Evolutionary conservation across 1,284 basidiomycete species (phyloP).

Genomic region (Tylopilus sp.): DNA sequence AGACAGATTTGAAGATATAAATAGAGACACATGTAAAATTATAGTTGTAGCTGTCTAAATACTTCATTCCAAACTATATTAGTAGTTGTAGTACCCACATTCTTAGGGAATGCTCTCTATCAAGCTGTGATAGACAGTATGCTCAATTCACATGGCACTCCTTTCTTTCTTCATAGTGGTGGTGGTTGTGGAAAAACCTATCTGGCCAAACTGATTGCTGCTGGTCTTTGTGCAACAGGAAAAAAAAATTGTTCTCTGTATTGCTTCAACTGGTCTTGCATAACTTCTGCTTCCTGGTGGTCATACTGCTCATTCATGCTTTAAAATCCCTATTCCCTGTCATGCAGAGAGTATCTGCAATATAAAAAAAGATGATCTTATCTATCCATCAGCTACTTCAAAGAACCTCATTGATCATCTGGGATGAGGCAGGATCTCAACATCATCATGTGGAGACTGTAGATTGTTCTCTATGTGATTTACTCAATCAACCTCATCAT

Average conservation of each 20-base stretch:
- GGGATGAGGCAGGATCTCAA: constrained; percentile 53
- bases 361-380: constrained; percentile 39
- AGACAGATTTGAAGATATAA: too few species aligned
- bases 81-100: too few species aligned
- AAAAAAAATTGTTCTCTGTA: constrained; percentile 52
- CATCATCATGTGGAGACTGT: constrained; percentile 48
- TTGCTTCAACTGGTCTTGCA: constrained; percentile 36
- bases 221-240: constrained; percentile 36
- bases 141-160: not conserved
- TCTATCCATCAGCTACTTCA: constrained; percentile 42
- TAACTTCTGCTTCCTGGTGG: constrained; percentile 24
- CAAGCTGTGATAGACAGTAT: too few species aligned
- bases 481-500: constrained; percentile 27
- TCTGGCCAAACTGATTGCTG: constrained; percentile 53
- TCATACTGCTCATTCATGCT: constrained; percentile 19
- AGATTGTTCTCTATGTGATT: constrained; percentile 43
- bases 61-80: too few species aligned
- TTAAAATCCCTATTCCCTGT: constrained; percentile 36
- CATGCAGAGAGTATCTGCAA: constrained; percentile 43
- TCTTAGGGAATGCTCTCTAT: too few species aligned
- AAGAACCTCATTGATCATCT: constrained; percentile 39
- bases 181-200: constrained; percentile 65
- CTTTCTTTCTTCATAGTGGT: constrained; percentile 58
- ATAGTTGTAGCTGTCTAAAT: too few species aligned
- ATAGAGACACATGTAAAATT: too few species aligned